Base-by-base conservation (phyloP, 352 stramenopile genomes). In the Globisporangium radiosum region DNA sequence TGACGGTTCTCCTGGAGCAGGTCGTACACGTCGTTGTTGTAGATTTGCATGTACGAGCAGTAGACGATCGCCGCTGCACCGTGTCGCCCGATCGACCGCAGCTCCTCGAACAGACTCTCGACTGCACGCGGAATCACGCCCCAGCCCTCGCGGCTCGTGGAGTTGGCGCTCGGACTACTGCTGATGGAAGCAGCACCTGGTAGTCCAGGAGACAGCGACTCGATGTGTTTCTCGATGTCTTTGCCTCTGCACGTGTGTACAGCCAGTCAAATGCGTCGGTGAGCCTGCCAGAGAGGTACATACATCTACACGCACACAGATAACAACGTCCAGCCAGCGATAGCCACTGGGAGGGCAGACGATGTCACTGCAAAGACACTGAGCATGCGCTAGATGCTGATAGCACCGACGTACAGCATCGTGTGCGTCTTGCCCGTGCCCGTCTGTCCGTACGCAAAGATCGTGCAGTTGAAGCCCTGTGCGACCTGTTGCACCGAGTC, bases 11-110 rank as follows among this genome's bases (percentile, higher is more conserved):
- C 68, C 38, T 88, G 80, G 0, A 92, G 69, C 52, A 92, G 62
- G 43, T 92, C 82, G 52, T 74, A 90, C 4, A 92, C 72, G 51
- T 92, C 78, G 58, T 90, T 92, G 61, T 90, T 90, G 77, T 97
- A 97, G 57, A 97, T 90, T 56, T 97, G 88, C 73, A 97, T 92
- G 59, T 95, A 95, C 39, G 88, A 96, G 58, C 85, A 92, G 63
- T 94, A 82, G 7, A 97, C 84, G 1, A 90, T 66, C 6, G 71
- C 80, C 10, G 79, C 76, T 0, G 73, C 85, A 15, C 81, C 80
- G 15, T 82, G 64, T 4, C 47, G 56, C 15, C 68, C 62, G 17
- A 88, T 85, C 10, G 77, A 69, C 17, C 60, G 60, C 47, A 92
- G 66, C 54, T 92, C 85, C 15, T 88, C 68, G 59, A 97, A 97